Evolutionary conservation across 352 stramenopile genomes (phyloP), one percentile per base, ranked within the genome.

Genomic region (Phytophthora brassicae): DNA sequence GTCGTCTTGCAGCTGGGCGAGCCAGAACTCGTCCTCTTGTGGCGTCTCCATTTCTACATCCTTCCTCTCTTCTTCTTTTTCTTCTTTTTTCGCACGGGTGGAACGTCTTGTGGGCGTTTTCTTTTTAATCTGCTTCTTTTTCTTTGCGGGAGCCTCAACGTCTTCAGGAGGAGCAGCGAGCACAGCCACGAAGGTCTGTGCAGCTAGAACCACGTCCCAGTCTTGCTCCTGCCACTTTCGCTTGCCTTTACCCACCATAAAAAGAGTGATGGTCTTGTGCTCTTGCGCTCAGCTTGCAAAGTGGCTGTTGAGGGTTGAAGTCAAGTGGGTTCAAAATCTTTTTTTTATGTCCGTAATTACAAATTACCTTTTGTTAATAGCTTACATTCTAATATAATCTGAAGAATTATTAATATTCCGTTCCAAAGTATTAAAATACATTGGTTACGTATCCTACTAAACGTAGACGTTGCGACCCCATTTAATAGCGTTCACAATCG

Each of bases 401-500:
- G n/a, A n/a, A n/a, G n/a, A n/a, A n/a, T n/a, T n/a, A n/a, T n/a
- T n/a, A n/a, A n/a, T n/a, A n/a, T n/a, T n/a, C n/a, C n/a, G n/a
- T n/a, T n/a, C n/a, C n/a, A n/a, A n/a, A n/a, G n/a, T n/a, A n/a
- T n/a, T n/a, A n/a, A n/a, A n/a, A n/a, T n/a, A n/a, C n/a, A n/a
- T n/a, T n/a, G n/a, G n/a, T n/a, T n/a, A n/a, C n/a, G n/a, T n/a
- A n/a, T n/a, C n/a, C n/a, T n/a, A n/a, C n/a, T n/a, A n/a, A n/a
- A n/a, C 94, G 71, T 97, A 98, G 8, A 98, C 91, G 51, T 90
- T 96, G 38, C 96, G 77, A 12, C 95, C 95, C 92, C 90, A 98
- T 61, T 97, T 84, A 47, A 98, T 90, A 16, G 92, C 93, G 56
- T 92, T 97, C 47, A 99, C 94, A 68, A 98, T 98, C 13, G 90